Evolutionary conservation across 2,329 filamentous ascomycete species (phyloP).

Genomic region (Ophiostoma perfectum): DNA sequence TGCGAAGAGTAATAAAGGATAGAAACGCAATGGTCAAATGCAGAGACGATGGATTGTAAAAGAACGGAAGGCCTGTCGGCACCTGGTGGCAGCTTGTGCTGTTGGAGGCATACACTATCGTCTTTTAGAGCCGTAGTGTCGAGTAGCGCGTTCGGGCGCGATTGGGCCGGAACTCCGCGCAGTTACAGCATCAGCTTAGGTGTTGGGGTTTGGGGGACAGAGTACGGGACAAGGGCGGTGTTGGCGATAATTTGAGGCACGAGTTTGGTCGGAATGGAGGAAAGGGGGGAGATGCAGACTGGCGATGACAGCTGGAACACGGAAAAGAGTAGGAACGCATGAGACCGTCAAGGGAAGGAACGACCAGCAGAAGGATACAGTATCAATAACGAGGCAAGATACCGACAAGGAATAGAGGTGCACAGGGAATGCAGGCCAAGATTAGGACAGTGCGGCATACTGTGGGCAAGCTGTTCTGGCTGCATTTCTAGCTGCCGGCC

Average conservation of each 20-base stretch:
- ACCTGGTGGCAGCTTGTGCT: not conserved
- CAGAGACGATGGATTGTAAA: not conserved
- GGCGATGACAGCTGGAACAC: not conserved
- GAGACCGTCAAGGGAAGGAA: not conserved
- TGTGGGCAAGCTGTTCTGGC: not conserved
- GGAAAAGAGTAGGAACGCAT: not conserved
- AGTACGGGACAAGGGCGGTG: not conserved
- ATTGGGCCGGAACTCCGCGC: constrained; percentile 4
- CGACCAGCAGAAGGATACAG: not conserved
- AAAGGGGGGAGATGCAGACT: not conserved
- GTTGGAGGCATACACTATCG: not conserved
- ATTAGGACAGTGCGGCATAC: constrained; percentile 15
- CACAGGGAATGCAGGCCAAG: constrained; percentile 16
- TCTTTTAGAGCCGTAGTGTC: constrained; percentile 2
- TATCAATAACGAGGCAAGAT: not conserved
- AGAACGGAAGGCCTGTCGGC: constrained; percentile 6
- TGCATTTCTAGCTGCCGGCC: not conserved
- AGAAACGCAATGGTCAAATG: not conserved
- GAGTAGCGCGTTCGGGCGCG: constrained; percentile 8
- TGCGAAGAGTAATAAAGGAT: not conserved
- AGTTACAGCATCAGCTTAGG: constrained; percentile 1
- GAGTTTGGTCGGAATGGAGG: not conserved
- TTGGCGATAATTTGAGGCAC: not conserved
- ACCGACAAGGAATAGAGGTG: constrained; percentile 2
- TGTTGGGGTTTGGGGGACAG: not conserved